Conservation (phyloP, 1,139 yeast species). For the Pneumocystis sp. region DNA sequence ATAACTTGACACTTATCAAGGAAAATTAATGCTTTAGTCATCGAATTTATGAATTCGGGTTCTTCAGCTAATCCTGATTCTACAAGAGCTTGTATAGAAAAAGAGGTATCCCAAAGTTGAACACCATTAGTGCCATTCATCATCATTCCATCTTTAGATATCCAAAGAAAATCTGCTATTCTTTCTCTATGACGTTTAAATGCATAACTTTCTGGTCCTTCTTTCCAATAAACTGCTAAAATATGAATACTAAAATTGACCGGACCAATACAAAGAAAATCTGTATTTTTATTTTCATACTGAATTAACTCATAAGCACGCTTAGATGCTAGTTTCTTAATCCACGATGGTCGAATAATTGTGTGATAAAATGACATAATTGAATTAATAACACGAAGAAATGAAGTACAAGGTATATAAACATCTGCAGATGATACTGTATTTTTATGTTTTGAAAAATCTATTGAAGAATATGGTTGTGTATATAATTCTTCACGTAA, state of each 20-base stretch:
- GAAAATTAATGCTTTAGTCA: conserved; percentile 52
- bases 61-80: conserved; percentile 63
- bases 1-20: conserved; percentile 37
- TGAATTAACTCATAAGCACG: conserved; percentile 47
- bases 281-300: conserved; percentile 68
- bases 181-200: conserved; percentile 44
- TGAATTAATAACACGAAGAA: conserved; percentile 51
- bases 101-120: conserved; percentile 94
- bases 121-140: conserved; percentile 97
- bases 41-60: conserved; percentile 42
- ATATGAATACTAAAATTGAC: conserved; percentile 77
- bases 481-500: conserved; percentile 67
- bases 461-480: conserved; percentile 47
- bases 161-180: conserved; percentile 63
- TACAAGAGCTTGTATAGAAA: conserved; percentile 70
- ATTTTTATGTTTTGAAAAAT: conserved; percentile 59
- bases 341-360: conserved; percentile 59
- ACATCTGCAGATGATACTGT: conserved; percentile 83
- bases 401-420: conserved; percentile 74
- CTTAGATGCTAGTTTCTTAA: conserved; percentile 39
- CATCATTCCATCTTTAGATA: conserved; percentile 82
- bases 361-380: conserved; percentile 50
- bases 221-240: conserved; percentile 50
- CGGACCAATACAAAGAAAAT: conserved; percentile 80
- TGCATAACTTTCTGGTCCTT: conserved; percentile 52